Conservation (phyloP, 2,329 filamentous ascomycete species). For the Cladosporium sp. region DNA sequence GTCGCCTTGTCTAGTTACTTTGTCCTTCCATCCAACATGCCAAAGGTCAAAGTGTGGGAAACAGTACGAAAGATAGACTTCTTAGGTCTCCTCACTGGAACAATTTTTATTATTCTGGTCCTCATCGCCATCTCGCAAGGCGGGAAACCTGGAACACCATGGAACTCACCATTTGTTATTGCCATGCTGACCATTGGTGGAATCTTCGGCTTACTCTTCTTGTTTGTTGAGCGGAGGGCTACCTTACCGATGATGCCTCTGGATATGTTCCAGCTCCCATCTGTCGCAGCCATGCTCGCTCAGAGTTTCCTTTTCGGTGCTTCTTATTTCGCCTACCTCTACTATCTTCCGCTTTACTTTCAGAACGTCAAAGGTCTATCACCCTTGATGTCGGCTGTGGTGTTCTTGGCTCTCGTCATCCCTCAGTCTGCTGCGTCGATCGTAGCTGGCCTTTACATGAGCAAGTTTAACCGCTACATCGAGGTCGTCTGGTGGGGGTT, state of each 20-base stretch:
- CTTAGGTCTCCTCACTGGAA: slow-evolving; percentile 56
- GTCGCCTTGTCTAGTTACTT: slow-evolving; percentile 44
- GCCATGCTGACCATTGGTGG: slow-evolving; percentile 57
- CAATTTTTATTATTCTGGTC: slow-evolving; percentile 58
- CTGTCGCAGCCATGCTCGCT: slow-evolving; percentile 56
- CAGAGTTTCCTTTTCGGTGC: slow-evolving; percentile 63
- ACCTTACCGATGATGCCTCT: slow-evolving; percentile 60
- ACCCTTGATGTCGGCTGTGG: slow-evolving; percentile 68
- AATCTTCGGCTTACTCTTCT: slow-evolving; percentile 50
- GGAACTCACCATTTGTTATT: slow-evolving; percentile 59
- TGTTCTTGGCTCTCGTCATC: slow-evolving; percentile 37
- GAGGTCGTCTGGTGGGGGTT: slow-evolving; percentile 47
- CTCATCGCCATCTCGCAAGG: slow-evolving; percentile 65
- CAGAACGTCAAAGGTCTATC: slow-evolving; percentile 70
- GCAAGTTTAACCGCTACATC: slow-evolving; percentile 52
- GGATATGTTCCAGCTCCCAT: slow-evolving; percentile 55
- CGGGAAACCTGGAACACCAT: slow-evolving; percentile 46
- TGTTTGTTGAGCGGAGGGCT: slow-evolving; percentile 59
- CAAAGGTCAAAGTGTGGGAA: slow-evolving; percentile 48
- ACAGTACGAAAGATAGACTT: slow-evolving; percentile 60
- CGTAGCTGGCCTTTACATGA: slow-evolving; percentile 45
- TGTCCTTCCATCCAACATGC: slow-evolving; percentile 54
- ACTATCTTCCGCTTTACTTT: slow-evolving; percentile 84
- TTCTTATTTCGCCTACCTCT: slow-evolving; percentile 67
- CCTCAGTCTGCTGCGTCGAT: slow-evolving; percentile 35